Base-by-base conservation (phyloP, 1,284 basidiomycete species). In the Cutaneotrichosporon mucoides region DNA sequence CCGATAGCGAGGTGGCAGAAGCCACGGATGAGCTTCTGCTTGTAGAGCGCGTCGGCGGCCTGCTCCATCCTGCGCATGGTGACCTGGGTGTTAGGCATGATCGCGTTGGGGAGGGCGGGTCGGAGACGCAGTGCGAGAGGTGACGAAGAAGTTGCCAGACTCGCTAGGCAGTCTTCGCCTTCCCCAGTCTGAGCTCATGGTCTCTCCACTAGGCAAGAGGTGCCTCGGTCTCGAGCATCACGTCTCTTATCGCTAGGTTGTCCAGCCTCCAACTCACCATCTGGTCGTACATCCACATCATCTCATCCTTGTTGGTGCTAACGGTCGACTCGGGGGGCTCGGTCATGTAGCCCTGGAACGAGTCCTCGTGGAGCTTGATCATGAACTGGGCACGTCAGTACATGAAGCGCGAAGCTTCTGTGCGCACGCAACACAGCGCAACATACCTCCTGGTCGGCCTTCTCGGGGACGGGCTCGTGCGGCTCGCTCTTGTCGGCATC, bases 1-100 rank as follows among this genome's bases (percentile, higher is more conserved):
- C 96, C 96, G 72, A 96, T 97, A 63, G 95, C 92, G 67, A 99
- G 83, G 85, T 98, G 95, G 79, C 95, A 99, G 85, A 99, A 98
- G 53, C 95, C 95, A 68, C 92, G 87, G 68, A 96, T 92, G 67
- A 95, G 82, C 78, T 96, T 95, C 49, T 91, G 88, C 80, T 90
- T 92, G 84, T 93, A 92, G 49, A 92, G 82, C 3, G 87, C 85
- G 74, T 98, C 95, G 45, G 92, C 90, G 16, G 93, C 92, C 87
- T 95, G 93, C 81, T 98, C 95, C 93, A 97, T 97, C 61, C 92
- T 83, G 64, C 94, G 86, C 88, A 97, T 92, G 62, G 86, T 84
- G 75, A 86, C 85, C 76, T 77, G 54, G 4, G 34, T 24, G 24
- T 24, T 24, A 24, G 24, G 24, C 24, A 24, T 24, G 24, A 24